Base-by-base conservation (phyloP, 768 basidiomycete genomes). In the Naematelia encephala region DNA sequence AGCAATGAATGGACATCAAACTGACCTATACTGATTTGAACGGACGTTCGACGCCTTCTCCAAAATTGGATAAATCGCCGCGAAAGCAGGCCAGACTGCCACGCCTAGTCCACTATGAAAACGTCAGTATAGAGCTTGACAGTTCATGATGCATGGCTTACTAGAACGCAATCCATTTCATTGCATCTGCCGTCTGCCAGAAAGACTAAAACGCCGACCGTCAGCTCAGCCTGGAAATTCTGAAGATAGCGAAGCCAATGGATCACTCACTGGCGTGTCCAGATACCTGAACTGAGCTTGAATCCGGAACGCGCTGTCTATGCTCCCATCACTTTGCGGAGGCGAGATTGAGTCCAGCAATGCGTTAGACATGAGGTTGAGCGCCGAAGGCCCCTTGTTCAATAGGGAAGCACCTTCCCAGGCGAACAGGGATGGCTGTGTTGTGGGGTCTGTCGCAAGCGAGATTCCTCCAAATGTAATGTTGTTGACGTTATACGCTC, bases 71-170 rank as follows among this genome's bases (percentile, higher is more conserved):
- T 90, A 90, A 13, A 90, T 73, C 10, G 87, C 82, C 64, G 84
- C 89, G 78, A 90, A 90, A 2, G 88, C 88, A n/a, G 89, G 87
- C 68, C 83, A 90, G 0, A 88, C 85, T 11, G 86, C 80, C 86
- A 88, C 21, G 30, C 25, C 55, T 59, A 52, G 46, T 27, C 46
- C 53, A 52, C 54, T 66, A 61, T 19, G n/a, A n/a, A n/a, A 14
- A 28, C 14, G 44, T 46, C 44, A 46, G 44, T 23, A 19, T 14
- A 46, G n/a, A 46, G 4, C 44, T n/a, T n/a, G n/a, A n/a, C n/a
- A n/a, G n/a, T n/a, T n/a, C n/a, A n/a, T n/a, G n/a, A n/a, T n/a
- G n/a, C n/a, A n/a, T 80, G 29, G 84, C 85, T 21, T 84, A 85
- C 71, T 86, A 89, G 78, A 89, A 90, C 4, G 82, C 83, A 16